Percentiles rank a stretch among this genome's conserved stretches.
Evolutionary conservation across 139 green algal genomes (phyloP).

Genomic region (Closterium sp.): DNA sequence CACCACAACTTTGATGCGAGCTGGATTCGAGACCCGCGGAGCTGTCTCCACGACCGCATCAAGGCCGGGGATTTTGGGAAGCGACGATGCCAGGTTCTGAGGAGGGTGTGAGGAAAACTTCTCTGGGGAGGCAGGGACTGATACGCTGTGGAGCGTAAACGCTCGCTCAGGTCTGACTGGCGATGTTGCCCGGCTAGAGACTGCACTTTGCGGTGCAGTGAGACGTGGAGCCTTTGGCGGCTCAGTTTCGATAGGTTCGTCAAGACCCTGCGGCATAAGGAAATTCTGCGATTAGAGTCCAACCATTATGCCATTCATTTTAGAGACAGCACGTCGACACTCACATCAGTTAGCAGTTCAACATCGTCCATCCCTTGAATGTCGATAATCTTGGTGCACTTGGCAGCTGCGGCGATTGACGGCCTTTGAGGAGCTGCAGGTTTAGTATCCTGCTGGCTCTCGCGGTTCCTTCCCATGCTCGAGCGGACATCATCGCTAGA

Average conservation of each 20-base stretch:
- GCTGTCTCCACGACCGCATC: not conserved
- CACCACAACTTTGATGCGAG: slow-evolving; percentile 41
- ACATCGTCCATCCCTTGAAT: not conserved
- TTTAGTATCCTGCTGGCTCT: not conserved
- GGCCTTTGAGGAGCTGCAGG: not conserved
- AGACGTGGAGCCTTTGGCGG: not conserved
- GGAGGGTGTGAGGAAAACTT: not conserved
- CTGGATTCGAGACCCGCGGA: not conserved
- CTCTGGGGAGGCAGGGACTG: not conserved
- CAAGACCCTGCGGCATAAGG: not conserved
- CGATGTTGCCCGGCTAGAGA: not conserved
- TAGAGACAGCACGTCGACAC: not conserved
- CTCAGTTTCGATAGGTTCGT: not conserved
- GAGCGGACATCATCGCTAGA: not conserved
- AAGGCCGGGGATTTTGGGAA: not conserved
- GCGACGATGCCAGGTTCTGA: not conserved
- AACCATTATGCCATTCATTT: not conserved
- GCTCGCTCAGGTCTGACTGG: not conserved
- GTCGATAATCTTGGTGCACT: not conserved
- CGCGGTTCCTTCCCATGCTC: not conserved
- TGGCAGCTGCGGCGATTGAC: not conserved
- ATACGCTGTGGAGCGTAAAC: not conserved
- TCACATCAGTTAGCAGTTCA: not conserved
- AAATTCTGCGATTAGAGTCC: not conserved
- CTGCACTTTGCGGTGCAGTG: not conserved